Base-by-base conservation (phyloP, 495 filamentous ascomycete genomes). In the Lasiosphaeria miniovina region DNA sequence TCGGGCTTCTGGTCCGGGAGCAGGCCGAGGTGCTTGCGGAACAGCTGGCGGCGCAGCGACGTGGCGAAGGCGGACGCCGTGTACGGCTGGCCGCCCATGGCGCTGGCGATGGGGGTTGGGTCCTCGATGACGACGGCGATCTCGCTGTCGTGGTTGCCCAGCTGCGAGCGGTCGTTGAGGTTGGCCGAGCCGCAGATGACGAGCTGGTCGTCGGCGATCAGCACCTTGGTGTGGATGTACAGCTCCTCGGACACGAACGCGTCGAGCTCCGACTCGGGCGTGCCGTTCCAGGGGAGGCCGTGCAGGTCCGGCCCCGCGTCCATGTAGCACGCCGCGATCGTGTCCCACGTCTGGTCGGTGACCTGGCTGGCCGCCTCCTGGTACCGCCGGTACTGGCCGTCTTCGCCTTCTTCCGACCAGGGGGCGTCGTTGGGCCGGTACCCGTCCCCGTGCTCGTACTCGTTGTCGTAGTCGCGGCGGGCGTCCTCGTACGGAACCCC, bases 181-280 rank as follows among this genome's bases (percentile, higher is more conserved):
- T 98, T 98, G 38, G 93, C 93, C 0, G 89, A 93, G 52, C 93
- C 93, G 74, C 89, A 91, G 70, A 98, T 93, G 35, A 91, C 93
- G 53, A 90, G 75, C 6, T 85, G 82, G 74, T 98, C 93, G 67
- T 98, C 93, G 55, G 93, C 93, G 69, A 98, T 93, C 62, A 96
- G 83, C 40, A 96, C 83, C 80, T 98, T 98, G 65, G 87, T 87
- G 76, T 98, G 93, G 59, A 96, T 87, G 71, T 98, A 98, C 31
- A 98, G 86, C 73, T 96, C 89, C 70, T 98, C 93, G 48, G 85
- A 90, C 36, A 98, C 93, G 65, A 92, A 96, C 3, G 91, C 90
- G 70, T 93, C 79, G 36, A 98, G 84, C 70, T 98, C 93, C 51
- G 82, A 78, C 60, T 87, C 83, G 31, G 86, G 77, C 7, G 83